Conservation (phyloP, 2,329 filamentous ascomycete species). For the Apiospora phragmitis region DNA sequence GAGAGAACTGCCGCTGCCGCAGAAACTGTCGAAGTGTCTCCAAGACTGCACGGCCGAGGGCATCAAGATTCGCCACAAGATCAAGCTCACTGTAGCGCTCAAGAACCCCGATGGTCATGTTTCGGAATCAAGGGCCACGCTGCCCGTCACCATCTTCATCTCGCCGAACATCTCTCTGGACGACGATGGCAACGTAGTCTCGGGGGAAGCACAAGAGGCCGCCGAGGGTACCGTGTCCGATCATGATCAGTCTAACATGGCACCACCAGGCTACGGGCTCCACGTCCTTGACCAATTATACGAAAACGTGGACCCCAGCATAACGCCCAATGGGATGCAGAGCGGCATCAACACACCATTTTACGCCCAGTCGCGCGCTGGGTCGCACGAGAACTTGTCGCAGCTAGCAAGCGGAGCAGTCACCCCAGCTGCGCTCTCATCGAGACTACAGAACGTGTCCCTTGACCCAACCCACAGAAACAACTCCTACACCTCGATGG, state of each 20-base stretch:
- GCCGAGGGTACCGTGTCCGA: constrained; percentile 39
- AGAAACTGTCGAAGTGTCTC: constrained; percentile 77
- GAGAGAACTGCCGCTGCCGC: constrained; percentile 71
- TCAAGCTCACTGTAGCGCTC: constrained; percentile 87
- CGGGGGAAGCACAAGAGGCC: constrained; percentile 54
- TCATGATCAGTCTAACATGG: constrained; percentile 62
- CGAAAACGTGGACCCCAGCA: constrained; percentile 77
- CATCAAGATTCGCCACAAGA: constrained; percentile 90
- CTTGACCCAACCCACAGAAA: constrained; percentile 48
- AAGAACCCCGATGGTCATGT: constrained; percentile 94
- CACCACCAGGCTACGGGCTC: constrained; percentile 90
- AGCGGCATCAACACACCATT: constrained; percentile 83
- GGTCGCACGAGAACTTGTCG: constrained; percentile 79
- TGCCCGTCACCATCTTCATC: constrained; percentile 92
- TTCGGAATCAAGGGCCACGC: constrained; percentile 86
- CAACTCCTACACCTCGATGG: constrained; percentile 46
- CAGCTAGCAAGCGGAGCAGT: constrained; percentile 48
- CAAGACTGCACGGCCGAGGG: constrained; percentile 88
- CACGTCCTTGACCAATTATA: constrained; percentile 90
- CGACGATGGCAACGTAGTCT: constrained; percentile 78
- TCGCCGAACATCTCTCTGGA: constrained; percentile 90
- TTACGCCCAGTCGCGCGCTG: constrained; percentile 68
- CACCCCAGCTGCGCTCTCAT: constrained; percentile 58
- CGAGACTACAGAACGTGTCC: constrained; percentile 69
- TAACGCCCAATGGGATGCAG: constrained; percentile 66